Base-by-base conservation (phyloP, 306 rosid genomes). In the Prunus salicina region DNA sequence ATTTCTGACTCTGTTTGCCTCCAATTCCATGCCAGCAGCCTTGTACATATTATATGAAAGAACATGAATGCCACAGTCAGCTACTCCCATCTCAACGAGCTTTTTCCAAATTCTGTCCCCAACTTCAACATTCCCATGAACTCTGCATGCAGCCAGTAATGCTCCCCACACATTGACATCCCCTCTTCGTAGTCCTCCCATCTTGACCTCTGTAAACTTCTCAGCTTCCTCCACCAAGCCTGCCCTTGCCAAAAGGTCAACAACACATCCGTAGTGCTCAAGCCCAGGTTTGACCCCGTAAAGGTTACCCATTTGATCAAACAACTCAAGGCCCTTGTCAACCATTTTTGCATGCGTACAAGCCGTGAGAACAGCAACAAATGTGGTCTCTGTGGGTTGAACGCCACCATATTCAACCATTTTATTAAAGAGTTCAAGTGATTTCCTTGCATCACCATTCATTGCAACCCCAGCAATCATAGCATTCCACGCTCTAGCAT, bases 141-240 rank as follows among this genome's bases (percentile, higher is more conserved):
- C 81, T 83, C 97, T 89, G 79, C 97, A 94, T 2, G 96, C 98
- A 72, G 86, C 81, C 55, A 85, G 79, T 50, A 90, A 80, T 12
- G 98, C 89, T 69, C 96, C 98, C 96, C 91, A 94, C 57, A 86
- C 90, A 43, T 91, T 90, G 58, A 84, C 90, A 76, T 90, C 94
- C 8, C 82, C 81, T 19, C 79, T 84, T 1, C 64, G 76, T n/a
- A 88, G 64, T 64, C 94, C 93, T 75, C 87, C 91, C 94, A 90
- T 91, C 82, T 84, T 93, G 75, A 90, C 85, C 83, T 88, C 94
- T n/a, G 88, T 22, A 78, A 91, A 90, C 68, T 76, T 87, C 85
- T 90, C 98, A 53, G 88, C 86, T 77, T 84, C 90, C 80, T 84
- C 86, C 50, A 84, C 66, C 97, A 89, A 83, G 22, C 92, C 92